phyloP scores from a whole-genome alignment of 805 yeast species.

The Candida boleticola region DNA sequence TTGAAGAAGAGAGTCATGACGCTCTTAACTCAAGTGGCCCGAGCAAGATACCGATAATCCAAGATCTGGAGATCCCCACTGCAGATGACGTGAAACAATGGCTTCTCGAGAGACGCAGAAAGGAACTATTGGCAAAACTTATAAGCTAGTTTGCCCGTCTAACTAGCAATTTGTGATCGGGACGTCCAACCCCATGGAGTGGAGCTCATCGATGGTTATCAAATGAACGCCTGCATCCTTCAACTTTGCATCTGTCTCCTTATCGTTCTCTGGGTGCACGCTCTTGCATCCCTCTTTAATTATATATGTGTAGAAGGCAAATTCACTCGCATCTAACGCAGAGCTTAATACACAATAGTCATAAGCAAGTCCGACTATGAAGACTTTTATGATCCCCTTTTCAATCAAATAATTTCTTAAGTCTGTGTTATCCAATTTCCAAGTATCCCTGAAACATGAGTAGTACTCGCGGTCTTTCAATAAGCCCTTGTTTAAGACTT shows the following conservation, averaged over 20 bases:
- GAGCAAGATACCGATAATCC: neutral
- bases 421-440: conserved; percentile 72
- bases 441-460: conserved; percentile 80
- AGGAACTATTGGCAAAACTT: conserved; percentile 39
- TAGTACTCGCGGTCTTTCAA: conserved; percentile 76
- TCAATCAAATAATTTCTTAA: conserved; percentile 47
- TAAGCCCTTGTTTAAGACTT: conserved; percentile 67
- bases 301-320: conserved; percentile 66
- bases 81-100: conserved; percentile 42
- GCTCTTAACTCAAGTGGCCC: no score
- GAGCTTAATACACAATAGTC: conserved; percentile 84
- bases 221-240: conserved; percentile 31
- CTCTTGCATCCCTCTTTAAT: conserved; percentile 54
- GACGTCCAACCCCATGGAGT: conserved; percentile 1
- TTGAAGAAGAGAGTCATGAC: no score
- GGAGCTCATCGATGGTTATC: conserved; percentile 8
- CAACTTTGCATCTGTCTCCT: conserved; percentile 34
- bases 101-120: conserved; percentile 45
- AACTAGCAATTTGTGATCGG: conserved; percentile 1
- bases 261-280: conserved; percentile 46
- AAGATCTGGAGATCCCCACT: conserved; percentile 20
- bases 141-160: conserved; percentile 6
- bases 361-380: conserved; percentile 78
- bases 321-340: conserved; percentile 61
- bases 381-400: conserved; percentile 55